Conservation (phyloP, 148 eudicot genomes). For the Rhododendron griersonianum region DNA sequence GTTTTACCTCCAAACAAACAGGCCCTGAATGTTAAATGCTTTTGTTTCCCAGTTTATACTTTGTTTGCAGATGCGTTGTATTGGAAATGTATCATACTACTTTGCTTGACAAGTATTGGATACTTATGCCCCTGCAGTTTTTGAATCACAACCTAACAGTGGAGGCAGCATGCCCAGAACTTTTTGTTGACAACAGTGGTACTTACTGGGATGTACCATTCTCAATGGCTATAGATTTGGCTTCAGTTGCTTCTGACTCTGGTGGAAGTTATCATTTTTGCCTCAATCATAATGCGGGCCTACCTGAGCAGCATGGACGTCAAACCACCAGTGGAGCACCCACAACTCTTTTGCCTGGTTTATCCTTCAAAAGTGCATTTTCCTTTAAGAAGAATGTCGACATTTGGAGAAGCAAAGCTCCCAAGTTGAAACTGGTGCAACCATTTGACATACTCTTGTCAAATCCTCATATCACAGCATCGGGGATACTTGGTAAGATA, state of each 20-base stretch:
- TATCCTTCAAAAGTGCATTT: constrained; percentile 60
- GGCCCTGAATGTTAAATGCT: neutral
- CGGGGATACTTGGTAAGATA: constrained; percentile 65
- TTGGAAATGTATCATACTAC: neutral
- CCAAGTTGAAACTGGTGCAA: constrained; percentile 69
- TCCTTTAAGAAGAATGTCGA: constrained; percentile 54
- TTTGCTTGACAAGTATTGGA: neutral
- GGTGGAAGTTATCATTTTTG: constrained; percentile 67
- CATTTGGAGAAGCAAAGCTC: constrained; percentile 73
- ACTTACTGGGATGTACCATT: constrained; percentile 86
- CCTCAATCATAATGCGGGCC: constrained; percentile 58
- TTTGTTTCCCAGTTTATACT: neutral
- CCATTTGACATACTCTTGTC: constrained; percentile 75
- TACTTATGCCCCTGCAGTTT: constrained; percentile 51
- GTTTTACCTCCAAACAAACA: neutral
- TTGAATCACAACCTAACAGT: constrained; percentile 53
- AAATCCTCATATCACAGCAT: constrained; percentile 72
- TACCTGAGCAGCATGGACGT: constrained; percentile 41
- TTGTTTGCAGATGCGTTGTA: neutral
- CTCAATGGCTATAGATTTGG: constrained; percentile 65
- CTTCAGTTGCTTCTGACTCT: constrained; percentile 58
- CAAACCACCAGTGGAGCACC: constrained; percentile 31
- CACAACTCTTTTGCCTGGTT: constrained; percentile 51
- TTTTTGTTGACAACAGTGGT: constrained; percentile 60
- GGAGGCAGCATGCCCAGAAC: constrained; percentile 70